phyloP scores from a whole-genome alignment of 2,329 filamentous ascomycete species.

The Neocucurbitaria cava region DNA sequence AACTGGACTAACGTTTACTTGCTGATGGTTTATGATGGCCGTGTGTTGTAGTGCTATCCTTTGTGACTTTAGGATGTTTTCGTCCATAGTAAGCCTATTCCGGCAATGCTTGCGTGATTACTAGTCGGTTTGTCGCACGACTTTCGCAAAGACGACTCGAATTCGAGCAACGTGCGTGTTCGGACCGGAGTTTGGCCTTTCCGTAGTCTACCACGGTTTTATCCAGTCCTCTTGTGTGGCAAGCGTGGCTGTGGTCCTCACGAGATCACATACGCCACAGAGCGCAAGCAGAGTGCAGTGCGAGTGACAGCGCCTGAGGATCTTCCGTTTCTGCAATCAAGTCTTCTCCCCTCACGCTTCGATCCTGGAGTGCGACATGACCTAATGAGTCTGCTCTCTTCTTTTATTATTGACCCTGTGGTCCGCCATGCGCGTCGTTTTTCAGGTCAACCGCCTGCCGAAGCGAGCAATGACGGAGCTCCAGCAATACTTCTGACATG shows the following conservation, averaged over 20 bases:
- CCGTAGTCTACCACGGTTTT: conserved; percentile 1
- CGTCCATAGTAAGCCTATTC: conserved; percentile 4
- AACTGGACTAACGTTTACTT: background rate
- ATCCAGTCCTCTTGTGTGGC: conserved; percentile 1
- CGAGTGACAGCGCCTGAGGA: background rate
- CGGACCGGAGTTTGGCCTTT: conserved; percentile 5
- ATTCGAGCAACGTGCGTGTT: conserved; percentile 1
- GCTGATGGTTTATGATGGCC: background rate
- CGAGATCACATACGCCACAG: background rate
- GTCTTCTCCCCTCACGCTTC: background rate
- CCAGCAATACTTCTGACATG: conserved; percentile 27
- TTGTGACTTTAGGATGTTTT: background rate
- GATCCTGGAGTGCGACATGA: conserved; percentile 18
- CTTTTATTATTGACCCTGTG: conserved; percentile 50
- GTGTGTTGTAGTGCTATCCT: background rate
- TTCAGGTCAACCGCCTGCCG: conserved; percentile 34
- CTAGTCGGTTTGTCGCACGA: conserved; percentile 1
- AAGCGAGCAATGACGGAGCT: conserved; percentile 21
- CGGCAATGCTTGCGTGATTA: conserved; percentile 12
- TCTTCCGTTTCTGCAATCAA: background rate
- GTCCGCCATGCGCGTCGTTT: conserved; percentile 50
- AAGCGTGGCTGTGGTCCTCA: conserved; percentile 1
- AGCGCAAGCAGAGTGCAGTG: background rate
- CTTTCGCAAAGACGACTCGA: conserved; percentile 6
- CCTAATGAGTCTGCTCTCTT: conserved; percentile 50